Base-by-base conservation (phyloP, 2,329 filamentous ascomycete genomes). In the Huntiella decipiens region DNA sequence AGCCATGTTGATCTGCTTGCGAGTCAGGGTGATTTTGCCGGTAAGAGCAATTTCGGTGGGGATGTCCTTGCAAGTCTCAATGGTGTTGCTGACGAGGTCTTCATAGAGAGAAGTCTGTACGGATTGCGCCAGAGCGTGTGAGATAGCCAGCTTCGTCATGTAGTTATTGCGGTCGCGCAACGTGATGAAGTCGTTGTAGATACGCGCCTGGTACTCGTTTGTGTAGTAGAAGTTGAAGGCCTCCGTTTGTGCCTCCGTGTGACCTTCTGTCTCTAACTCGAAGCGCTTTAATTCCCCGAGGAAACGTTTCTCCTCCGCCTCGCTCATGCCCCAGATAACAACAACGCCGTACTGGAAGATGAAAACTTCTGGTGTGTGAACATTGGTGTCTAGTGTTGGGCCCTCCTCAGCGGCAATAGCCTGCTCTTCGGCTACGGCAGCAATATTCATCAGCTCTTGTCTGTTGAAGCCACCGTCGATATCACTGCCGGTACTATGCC, bases 221-320 rank as follows among this genome's bases (percentile, higher is more conserved):
- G 91, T 96, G 65, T 98, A 96, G 67, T 98, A 98, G 61, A 96
- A 98, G 61, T 98, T 98, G 70, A 98, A 98, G 57, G 88, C 85
- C 61, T 98, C 91, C 40, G 86, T 84, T 64, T 98, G 88, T 28
- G 94, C 79, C 54, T 94, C 85, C 57, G 93, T 87, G 8, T 80
- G 74, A 19, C 77, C 77, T 42, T 96, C 71, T 60, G 94, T 94
- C 58, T 94, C 88, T 36, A 77, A 73, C 61, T 95, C 91, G 54
- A 96, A 98, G 57, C 91, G 94, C 47, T 84, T 76, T 51, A 98
- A 82, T 56, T 98, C 88, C 54, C 91, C 91, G 12, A 98, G 66
- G 57, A 98, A 94, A 35, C 82, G 76, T 53, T 83, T 79, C 64
- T 98, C 91, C 55, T 98, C 82, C 28, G 74, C 70, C n/a, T 82